A percentile compares a stretch with the other conserved stretches of the same genome.
phyloP scores from a whole-genome alignment of 805 yeast species.

The Wickerhamomyces xylosicus region DNA sequence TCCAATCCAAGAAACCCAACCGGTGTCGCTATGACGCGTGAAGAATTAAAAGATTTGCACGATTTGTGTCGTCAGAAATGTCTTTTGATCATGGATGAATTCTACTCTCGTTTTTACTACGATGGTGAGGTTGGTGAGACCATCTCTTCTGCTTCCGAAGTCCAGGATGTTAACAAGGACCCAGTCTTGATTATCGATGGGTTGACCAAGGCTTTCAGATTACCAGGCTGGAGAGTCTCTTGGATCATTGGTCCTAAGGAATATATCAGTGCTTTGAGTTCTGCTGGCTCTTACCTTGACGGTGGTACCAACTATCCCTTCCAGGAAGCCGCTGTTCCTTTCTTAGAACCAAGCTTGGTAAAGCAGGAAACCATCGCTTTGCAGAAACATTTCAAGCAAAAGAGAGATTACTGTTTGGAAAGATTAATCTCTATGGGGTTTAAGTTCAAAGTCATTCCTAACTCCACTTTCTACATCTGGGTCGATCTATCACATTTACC shows the following conservation, averaged over 20 bases:
- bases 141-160: constrained; percentile 37
- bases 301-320: constrained; percentile 56
- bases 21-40: constrained; percentile 39
- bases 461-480: constrained; percentile 53
- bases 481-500: constrained; percentile 45
- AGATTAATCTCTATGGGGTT: constrained; percentile 46
- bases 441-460: constrained; percentile 37
- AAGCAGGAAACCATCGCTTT: constrained; percentile 44
- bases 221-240: constrained; percentile 57
- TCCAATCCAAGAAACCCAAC: constrained; percentile 59
- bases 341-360: constrained; percentile 40
- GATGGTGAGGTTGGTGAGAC: constrained; percentile 43
- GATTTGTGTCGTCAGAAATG: constrained; percentile 40
- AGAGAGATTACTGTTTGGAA: constrained; percentile 42
- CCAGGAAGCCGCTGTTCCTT: constrained; percentile 48
- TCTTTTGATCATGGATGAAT: constrained; percentile 54
- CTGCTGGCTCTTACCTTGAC: constrained; percentile 51
- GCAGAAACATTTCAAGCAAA: constrained; percentile 44
- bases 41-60: constrained; percentile 38
- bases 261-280: constrained; percentile 41
- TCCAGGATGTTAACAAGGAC: constrained; percentile 44
- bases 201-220: constrained; percentile 47
- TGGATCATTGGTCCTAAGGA: constrained; percentile 58
- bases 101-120: constrained; percentile 49
- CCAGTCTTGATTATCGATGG: constrained; percentile 54